Evolutionary conservation across 768 basidiomycete species (phyloP), one percentile per base, ranked within the genome.

Genomic region (Phylloporus sp.): DNA sequence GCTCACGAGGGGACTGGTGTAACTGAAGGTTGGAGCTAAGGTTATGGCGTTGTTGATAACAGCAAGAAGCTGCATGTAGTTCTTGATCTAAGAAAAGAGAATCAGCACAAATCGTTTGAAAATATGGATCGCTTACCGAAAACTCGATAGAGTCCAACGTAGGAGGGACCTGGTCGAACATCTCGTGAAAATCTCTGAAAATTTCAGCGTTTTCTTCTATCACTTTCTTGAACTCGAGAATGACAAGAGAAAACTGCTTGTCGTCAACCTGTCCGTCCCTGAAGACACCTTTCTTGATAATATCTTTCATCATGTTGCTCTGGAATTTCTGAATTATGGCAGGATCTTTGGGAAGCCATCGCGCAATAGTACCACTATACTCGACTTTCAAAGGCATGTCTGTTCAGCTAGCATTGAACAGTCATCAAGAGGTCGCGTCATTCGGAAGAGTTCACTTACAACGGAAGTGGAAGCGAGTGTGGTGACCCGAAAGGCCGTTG

Each of bases 261-360:
- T 48, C 38, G 14, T 55, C 52, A 6, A 54, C 35, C 2, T 40
- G 35, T 3, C 55, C 46, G 13, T 15, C 32, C 17, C 4, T 47
- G 35, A 14, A 38, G 44, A 69, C 20, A 6, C 53, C 49, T 5
- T 39, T 32, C 2, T 35, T 5, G 17, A 68, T 6, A 53, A 65
- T 50, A 55, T 52, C 29, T 55, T 46, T 11, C 63, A 60, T 50
- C 60, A 67, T 39, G 54, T 65, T 29, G 60, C 37, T 42, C 44
- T 51, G 39, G 28, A 21, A 37, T 15, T 15, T 10, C 26, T 38
- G 40, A 14, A 59, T 29, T 22, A 48, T 23, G 5, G 18, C 35
- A 5, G 55, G 49, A 20, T 53, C 48, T 20, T 45, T 32, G 0
- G 59, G 56, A 2, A 61, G 52, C 54, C 57, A 61, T 42, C 57